These are phyloP conservation scores for Schizochytrium sp. DNA, from an alignment of 108 stramenopile genomes.

Conservation along the genomic window DNA sequence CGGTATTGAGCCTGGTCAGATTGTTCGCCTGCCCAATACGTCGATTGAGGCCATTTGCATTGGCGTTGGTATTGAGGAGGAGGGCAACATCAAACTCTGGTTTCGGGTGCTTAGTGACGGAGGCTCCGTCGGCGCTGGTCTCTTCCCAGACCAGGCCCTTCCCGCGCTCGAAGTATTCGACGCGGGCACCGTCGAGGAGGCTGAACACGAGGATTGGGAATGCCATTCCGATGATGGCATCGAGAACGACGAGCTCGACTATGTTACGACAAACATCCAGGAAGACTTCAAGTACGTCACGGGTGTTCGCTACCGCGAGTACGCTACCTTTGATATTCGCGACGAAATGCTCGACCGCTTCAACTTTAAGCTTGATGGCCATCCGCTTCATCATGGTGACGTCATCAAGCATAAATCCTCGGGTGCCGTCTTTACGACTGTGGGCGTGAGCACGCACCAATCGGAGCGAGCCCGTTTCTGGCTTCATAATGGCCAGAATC, in stretches of 20 bases:
- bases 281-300: background rate
- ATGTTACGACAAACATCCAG: background rate
- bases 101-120: background rate
- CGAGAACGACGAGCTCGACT: background rate
- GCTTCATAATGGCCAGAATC: background rate
- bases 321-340: background rate
- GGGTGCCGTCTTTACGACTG: background rate
- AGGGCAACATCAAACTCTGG: background rate
- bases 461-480: background rate
- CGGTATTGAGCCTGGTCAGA: background rate
- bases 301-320: background rate
- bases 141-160: background rate
- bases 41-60: background rate
- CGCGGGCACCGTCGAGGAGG: background rate
- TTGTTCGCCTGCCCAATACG: background rate
- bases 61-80: background rate
- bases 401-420: background rate
- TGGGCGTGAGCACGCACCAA: background rate
- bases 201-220: background rate
- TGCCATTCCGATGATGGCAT: constrained; percentile 11
- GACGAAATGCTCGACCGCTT: background rate
- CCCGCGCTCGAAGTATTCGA: background rate
- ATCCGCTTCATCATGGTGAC: background rate
- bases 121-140: background rate
- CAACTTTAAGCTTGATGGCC: background rate